Base-by-base conservation (phyloP, 164 flowering plant genomes). In the Aristolochia californica region DNA sequence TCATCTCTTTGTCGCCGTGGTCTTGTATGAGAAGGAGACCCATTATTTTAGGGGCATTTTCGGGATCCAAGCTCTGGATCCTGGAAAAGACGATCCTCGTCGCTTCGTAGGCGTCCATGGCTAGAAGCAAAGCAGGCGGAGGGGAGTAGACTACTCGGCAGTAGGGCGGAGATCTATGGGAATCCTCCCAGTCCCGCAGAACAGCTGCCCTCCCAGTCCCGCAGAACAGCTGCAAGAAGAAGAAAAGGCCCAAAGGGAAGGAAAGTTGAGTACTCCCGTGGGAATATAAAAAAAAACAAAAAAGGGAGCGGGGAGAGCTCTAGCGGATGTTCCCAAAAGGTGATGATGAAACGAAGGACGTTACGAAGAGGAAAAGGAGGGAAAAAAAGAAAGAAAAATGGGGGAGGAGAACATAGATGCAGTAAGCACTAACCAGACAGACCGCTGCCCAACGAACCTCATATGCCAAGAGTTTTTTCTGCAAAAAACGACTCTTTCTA, bases 1-100 rank as follows among this genome's bases (percentile, higher is more conserved):
- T 91, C 96, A 91, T 86, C 49, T 91, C 98, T 56, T 83, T 83
- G 65, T 88, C 97, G 11, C 95, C 96, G 60, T 91, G 95, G 60
- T 88, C 97, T 68, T 91, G 91, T 14, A 88, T 74, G 7, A 91
- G 77, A 11, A 91, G 79, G 2, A 83, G 63, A 10, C 97, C 97
- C 85, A 86, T 91, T 75, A 91, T 86, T 57, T 81, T 88, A 2
- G 96, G 75, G 12, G 96, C 96, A 68, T 84, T 86, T 66, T 86
- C 95, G 0, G 93, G 93, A 69, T 91, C 95, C 53, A 88, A 58
- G 68, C 43, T 76, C 54, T 88, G 91, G 64, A 88, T 86, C 59
- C 93, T 83, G 43, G 86, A 74, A 68, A 81, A 82, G 17, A 91
- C 97, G 13, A 83, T 78, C 69, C 78, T 78, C 38, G 98, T 84